phyloP scores from a whole-genome alignment of 176 grass and related monocot species.

The Themeda triandra region DNA sequence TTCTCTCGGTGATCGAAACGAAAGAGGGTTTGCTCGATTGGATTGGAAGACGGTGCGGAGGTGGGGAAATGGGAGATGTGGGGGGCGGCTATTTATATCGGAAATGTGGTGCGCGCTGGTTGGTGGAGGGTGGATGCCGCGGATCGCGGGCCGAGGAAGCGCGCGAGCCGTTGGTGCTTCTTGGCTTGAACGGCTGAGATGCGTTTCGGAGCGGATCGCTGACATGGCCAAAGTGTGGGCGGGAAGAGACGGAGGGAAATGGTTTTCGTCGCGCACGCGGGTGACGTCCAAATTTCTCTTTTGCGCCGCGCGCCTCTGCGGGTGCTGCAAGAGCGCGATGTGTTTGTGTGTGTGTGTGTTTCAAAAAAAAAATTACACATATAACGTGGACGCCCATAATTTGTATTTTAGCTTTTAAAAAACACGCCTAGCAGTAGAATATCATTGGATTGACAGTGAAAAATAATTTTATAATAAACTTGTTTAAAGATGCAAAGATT shows the following conservation, averaged over 20 bases:
- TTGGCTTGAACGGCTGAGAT: not conserved
- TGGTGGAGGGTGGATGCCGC: not conserved
- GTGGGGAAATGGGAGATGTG: accelerated
- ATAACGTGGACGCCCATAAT: no score
- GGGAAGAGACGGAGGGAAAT: not conserved
- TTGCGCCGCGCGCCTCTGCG: not conserved
- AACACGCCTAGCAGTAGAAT: no score
- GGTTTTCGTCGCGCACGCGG: not conserved
- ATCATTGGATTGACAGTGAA: no score
- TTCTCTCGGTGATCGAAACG: not conserved
- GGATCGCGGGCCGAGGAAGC: slow-evolving; percentile 16
- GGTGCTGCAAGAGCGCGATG: not conserved
- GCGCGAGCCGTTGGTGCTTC: not conserved
- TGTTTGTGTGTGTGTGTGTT: not conserved
- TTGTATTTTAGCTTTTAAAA: no score
- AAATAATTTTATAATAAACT: no score
- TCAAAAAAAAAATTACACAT: no score
- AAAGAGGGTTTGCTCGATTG: not conserved
- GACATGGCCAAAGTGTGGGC: not conserved
- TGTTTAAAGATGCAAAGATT: no score
- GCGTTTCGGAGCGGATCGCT: not conserved
- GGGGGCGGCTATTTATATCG: not conserved
- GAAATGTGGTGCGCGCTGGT: not conserved
- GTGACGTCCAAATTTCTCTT: not conserved
- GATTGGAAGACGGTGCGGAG: not conserved